phyloP scores from a whole-genome alignment of 2,329 filamentous ascomycete species.

The Alternaria conjuncta region DNA sequence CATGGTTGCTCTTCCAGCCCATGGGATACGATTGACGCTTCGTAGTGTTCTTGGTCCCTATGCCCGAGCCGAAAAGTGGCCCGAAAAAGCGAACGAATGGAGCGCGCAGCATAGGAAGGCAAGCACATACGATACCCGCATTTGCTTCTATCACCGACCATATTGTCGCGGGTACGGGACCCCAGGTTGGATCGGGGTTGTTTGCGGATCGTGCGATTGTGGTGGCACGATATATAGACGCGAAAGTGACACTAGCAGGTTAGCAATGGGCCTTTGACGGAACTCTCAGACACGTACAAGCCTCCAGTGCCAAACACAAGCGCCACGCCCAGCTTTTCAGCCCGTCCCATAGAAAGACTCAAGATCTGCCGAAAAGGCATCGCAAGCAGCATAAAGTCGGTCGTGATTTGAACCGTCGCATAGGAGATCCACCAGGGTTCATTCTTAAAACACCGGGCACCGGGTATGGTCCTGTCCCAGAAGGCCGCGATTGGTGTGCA shows the following conservation, averaged over 20 bases:
- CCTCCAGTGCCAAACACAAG: conserved; percentile 30
- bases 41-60: conserved; percentile 6
- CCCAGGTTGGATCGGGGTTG: conserved; percentile 31
- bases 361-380: conserved; percentile 28
- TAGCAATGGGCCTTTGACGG: not conserved
- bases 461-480: conserved; percentile 37
- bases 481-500: conserved; percentile 40
- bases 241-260: conserved; percentile 28
- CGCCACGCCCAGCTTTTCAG: conserved; percentile 30
- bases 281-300: conserved; percentile 19
- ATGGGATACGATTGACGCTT: conserved; percentile 20
- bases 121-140: conserved; percentile 32
- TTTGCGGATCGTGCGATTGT: conserved; percentile 30
- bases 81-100: conserved; percentile 31
- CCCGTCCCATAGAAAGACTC: conserved; percentile 24
- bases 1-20: conserved; percentile 14
- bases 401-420: conserved; percentile 26
- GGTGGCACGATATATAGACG: conserved; percentile 34
- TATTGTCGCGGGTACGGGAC: conserved; percentile 29
- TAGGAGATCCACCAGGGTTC: conserved; percentile 37
- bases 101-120: conserved; percentile 31
- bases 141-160: conserved; percentile 36
- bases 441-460: conserved; percentile 40
- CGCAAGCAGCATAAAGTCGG: conserved; percentile 26
- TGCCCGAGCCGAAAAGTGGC: conserved; percentile 20